Percentiles rank a stretch among this genome's conserved stretches.
Conservation (phyloP, 805 yeast species). For the Candida krabiensis region DNA sequence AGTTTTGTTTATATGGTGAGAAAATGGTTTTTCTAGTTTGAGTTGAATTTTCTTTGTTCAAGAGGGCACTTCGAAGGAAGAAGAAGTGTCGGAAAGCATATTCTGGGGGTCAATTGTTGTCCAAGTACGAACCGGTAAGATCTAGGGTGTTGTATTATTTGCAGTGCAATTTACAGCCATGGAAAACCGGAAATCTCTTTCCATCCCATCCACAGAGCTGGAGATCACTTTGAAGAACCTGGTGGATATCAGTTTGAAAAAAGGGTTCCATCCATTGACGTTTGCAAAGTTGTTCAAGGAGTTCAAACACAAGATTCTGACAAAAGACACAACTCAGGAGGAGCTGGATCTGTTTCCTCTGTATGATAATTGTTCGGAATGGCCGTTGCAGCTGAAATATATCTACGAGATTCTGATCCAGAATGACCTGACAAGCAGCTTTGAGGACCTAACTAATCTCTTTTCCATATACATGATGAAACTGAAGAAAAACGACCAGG, state of each 20-base stretch:
- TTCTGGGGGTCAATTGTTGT: no score
- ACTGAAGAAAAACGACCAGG: constrained; percentile 21
- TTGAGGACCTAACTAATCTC: constrained; percentile 24
- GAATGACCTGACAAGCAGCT: constrained; percentile 25
- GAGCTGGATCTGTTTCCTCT: constrained; percentile 21
- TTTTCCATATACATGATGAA: constrained; percentile 19
- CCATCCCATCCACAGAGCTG: constrained; percentile 19
- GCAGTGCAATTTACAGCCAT: constrained; percentile 5
- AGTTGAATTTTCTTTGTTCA: no score
- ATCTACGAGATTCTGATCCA: constrained; percentile 28
- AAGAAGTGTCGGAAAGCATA: no score
- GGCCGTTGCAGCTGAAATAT: constrained; percentile 26
- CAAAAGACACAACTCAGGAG: constrained; percentile 2
- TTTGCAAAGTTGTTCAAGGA: constrained; percentile 30
- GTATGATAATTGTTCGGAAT: constrained; percentile 16
- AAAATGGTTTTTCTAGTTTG: no score
- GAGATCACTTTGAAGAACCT: constrained; percentile 24
- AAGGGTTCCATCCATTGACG: constrained; percentile 25
- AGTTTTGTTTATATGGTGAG: no score
- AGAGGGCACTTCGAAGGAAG: no score
- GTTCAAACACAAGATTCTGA: constrained; percentile 19
- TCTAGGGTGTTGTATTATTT: no score
- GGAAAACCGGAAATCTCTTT: constrained; percentile 13
- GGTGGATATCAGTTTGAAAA: constrained; percentile 21
- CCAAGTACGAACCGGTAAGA: no score